These are phyloP conservation scores for Vitrella brassicaformis DNA, from an alignment of 73 alveolate genomes.

Conservation along the genomic window DNA sequence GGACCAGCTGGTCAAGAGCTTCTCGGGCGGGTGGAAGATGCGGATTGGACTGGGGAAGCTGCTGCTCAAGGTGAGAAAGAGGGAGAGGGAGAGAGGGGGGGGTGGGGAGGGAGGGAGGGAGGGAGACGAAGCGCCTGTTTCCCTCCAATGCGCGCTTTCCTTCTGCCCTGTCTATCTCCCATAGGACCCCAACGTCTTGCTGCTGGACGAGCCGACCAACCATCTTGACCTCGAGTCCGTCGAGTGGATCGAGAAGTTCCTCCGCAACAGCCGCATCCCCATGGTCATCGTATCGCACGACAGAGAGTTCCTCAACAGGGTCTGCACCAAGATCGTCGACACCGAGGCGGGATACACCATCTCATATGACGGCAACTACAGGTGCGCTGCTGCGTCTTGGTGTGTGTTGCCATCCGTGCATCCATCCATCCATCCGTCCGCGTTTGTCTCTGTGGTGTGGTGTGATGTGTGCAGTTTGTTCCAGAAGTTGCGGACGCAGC, in stretches of 20 bases:
- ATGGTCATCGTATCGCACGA: slow-evolving; percentile 44
- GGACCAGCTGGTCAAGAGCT: slow-evolving; percentile 11
- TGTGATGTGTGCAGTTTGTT: no score
- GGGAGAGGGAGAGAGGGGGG: no score
- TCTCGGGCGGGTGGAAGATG: slow-evolving; percentile 53
- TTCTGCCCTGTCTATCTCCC: no score
- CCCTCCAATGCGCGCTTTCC: no score
- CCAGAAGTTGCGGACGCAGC: slow-evolving; percentile 10
- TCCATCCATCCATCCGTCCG: no score
- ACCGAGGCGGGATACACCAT: neutral
- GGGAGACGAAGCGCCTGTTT: no score
- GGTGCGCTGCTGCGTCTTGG: no score
- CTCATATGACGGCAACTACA: slow-evolving; percentile 19
- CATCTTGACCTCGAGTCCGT: slow-evolving; percentile 40
- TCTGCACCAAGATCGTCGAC: slow-evolving; percentile 18
- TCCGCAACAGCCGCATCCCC: neutral
- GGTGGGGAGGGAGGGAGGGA: no score
- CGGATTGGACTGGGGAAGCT: slow-evolving; percentile 40
- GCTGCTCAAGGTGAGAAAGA: no score
- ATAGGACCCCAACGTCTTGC: slow-evolving; percentile 22
- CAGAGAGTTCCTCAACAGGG: slow-evolving; percentile 48
- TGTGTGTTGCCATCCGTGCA: no score
- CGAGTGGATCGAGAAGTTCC: slow-evolving; percentile 45
- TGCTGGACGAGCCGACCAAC: slow-evolving; percentile 47
- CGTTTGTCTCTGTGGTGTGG: no score